Conservation (phyloP, 805 yeast species). For the Yueomyces sp. region DNA sequence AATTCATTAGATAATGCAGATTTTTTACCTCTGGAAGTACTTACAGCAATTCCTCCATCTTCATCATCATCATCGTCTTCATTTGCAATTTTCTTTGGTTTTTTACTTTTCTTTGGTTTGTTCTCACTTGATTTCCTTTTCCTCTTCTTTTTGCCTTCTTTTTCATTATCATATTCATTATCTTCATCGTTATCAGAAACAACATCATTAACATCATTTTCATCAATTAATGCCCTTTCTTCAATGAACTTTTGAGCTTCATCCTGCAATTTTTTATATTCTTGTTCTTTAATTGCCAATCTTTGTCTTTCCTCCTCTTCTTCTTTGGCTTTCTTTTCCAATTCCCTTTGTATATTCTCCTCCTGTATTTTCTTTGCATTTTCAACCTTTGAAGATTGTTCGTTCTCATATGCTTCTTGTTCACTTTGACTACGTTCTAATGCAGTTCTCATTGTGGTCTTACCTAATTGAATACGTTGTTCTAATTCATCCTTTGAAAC, state of each 20-base stretch:
- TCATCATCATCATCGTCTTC: conserved; percentile 24
- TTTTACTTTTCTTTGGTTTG: conserved; percentile 29
- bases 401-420: conserved; percentile 53
- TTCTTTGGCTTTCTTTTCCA: conserved; percentile 33
- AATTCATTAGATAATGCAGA: conserved; percentile 25
- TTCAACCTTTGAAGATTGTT: conserved; percentile 45
- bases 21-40: conserved; percentile 13
- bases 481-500: conserved; percentile 68
- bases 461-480: conserved; percentile 79
- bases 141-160: conserved; percentile 18
- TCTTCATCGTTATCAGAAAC: conserved; percentile 23
- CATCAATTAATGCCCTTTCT: conserved; percentile 36
- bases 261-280: conserved; percentile 38
- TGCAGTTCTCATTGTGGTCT: conserved; percentile 57
- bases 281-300: conserved; percentile 37
- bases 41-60: conserved; percentile 14
- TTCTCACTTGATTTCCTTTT: conserved; percentile 15
- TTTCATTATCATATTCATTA: conserved; percentile 11
- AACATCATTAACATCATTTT: conserved; percentile 26
- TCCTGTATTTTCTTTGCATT: conserved; percentile 60
- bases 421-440: conserved; percentile 58
- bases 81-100: conserved; percentile 38
- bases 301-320: conserved; percentile 34
- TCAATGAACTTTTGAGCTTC: conserved; percentile 45
- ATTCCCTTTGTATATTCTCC: conserved; percentile 38